A percentile compares a stretch with the other conserved stretches of the same genome.
Evolutionary conservation across 495 filamentous ascomycete species (phyloP).

Genomic region (Penicillium steckii): DNA sequence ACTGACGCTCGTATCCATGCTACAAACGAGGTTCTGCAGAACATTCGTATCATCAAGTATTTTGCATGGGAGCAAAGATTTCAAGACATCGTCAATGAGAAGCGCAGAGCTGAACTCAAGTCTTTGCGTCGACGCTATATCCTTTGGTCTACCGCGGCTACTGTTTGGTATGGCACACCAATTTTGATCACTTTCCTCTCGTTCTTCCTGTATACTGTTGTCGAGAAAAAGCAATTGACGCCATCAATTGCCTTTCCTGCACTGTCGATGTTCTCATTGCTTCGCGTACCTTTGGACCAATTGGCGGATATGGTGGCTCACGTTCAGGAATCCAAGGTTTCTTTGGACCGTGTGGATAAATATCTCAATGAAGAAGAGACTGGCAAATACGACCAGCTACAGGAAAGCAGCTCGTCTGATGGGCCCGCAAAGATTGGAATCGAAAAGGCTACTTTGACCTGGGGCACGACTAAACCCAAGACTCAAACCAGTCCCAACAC

Average conservation of each 20-base stretch:
- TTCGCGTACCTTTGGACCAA: constrained; percentile 92
- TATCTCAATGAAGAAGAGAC: constrained; percentile 95
- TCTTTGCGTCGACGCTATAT: constrained; percentile 80
- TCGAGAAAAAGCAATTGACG: constrained; percentile 85
- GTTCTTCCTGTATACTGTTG: constrained; percentile 87
- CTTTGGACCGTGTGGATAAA: constrained; percentile 92
- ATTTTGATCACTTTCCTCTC: constrained; percentile 94
- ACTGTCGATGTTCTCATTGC: constrained; percentile 92
- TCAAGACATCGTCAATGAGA: constrained; percentile 81
- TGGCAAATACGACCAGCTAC: constrained; percentile 89
- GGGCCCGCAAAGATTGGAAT: constrained; percentile 74
- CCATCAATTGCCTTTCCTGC: constrained; percentile 96
- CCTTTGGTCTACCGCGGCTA: constrained; percentile 86
- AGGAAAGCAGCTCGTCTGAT: constrained; percentile 58
- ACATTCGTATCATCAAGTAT: constrained; percentile 99
- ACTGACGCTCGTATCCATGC: constrained; percentile 96
- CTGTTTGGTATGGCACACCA: constrained; percentile 95
- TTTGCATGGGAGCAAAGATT: constrained; percentile 99
- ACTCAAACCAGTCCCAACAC: constrained; percentile 19
- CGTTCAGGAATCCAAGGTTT: constrained; percentile 96
- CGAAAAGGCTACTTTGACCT: constrained; percentile 78
- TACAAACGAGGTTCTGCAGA: constrained; percentile 95
- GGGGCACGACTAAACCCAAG: constrained; percentile 62
- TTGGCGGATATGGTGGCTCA: constrained; percentile 99
- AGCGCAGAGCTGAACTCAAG: constrained; percentile 74